These are phyloP conservation scores for Fusarium torreyae DNA, from an alignment of 2,329 filamentous ascomycete genomes.

Conservation along the genomic window DNA sequence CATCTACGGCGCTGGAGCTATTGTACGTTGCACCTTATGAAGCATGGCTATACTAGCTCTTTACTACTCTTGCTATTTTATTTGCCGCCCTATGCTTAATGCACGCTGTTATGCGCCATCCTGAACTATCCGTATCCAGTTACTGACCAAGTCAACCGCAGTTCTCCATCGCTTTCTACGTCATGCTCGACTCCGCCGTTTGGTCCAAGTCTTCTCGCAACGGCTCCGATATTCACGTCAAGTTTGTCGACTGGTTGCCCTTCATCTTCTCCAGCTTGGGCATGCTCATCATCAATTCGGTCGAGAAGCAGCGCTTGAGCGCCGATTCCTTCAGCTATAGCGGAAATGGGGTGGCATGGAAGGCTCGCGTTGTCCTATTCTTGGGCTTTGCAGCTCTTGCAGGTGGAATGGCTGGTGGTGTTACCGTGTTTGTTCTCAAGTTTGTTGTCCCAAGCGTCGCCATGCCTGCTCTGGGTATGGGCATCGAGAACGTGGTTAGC, in stretches of 20 bases:
- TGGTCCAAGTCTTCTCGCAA: slow-evolving; percentile 75
- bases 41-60: neutral
- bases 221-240: slow-evolving; percentile 72
- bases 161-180: slow-evolving; percentile 79
- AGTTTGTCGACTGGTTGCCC: slow-evolving; percentile 79
- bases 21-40: slow-evolving; percentile 64
- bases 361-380: slow-evolving; percentile 77
- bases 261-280: slow-evolving; percentile 77
- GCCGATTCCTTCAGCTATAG: slow-evolving; percentile 75
- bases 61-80: neutral
- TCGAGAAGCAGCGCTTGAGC: slow-evolving; percentile 76
- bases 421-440: slow-evolving; percentile 78
- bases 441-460: slow-evolving; percentile 70
- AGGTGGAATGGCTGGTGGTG: slow-evolving; percentile 77
- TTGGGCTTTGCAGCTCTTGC: slow-evolving; percentile 76
- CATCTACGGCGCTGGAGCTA: slow-evolving; percentile 73
- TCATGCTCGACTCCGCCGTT: slow-evolving; percentile 77
- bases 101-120: neutral
- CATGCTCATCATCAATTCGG: slow-evolving; percentile 80
- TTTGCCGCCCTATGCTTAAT: neutral
- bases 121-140: neutral
- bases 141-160: slow-evolving; percentile 36
- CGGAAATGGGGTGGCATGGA: slow-evolving; percentile 76
- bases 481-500: slow-evolving; percentile 75
- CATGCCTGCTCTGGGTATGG: slow-evolving; percentile 75